Conservation (phyloP, 2,329 filamentous ascomycete genomes). For the Ceratocystis variospora region DNA sequence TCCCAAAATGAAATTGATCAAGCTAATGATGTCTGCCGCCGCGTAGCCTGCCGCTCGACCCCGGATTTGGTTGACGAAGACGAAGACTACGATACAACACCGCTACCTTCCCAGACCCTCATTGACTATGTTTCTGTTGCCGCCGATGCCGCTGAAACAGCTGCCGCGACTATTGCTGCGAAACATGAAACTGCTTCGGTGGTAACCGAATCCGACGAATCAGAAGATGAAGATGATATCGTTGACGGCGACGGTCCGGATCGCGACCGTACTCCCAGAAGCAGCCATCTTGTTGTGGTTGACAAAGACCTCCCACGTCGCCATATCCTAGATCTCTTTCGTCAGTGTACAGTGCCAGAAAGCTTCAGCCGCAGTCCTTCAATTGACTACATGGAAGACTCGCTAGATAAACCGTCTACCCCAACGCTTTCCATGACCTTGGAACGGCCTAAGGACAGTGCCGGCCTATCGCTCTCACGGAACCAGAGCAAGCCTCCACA, state of each 20-base stretch:
- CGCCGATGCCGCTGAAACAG: slow-evolving; percentile 2
- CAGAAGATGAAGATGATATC: slow-evolving; percentile 12
- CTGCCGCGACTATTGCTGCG: not conserved
- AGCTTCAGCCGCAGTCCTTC: slow-evolving; percentile 12
- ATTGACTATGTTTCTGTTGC: slow-evolving; percentile 16
- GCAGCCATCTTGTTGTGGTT: slow-evolving; percentile 2
- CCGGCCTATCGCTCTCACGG: not conserved
- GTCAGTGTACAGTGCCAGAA: not conserved
- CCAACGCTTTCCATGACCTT: slow-evolving; percentile 13
- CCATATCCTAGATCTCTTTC: slow-evolving; percentile 1
- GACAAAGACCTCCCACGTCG: slow-evolving; percentile 9
- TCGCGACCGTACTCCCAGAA: slow-evolving; percentile 4
- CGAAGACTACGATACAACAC: slow-evolving; percentile 14
- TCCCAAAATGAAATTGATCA: slow-evolving; percentile 11
- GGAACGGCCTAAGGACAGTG: slow-evolving; percentile 5
- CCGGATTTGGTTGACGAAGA: slow-evolving; percentile 15
- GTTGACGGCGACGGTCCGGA: not conserved
- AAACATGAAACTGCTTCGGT: slow-evolving; percentile 5
- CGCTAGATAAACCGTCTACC: slow-evolving; percentile 18
- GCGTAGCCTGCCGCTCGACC: slow-evolving; percentile 5
- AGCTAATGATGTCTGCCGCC: slow-evolving; percentile 11
- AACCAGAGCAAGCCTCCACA: not conserved
- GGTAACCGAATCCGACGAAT: slow-evolving; percentile 13
- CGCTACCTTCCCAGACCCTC: slow-evolving; percentile 7
- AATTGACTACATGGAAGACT: slow-evolving; percentile 17